These are phyloP conservation scores for Oryza rufipogon DNA, from an alignment of 176 grass and related monocot genomes.

Conservation along the genomic window DNA sequence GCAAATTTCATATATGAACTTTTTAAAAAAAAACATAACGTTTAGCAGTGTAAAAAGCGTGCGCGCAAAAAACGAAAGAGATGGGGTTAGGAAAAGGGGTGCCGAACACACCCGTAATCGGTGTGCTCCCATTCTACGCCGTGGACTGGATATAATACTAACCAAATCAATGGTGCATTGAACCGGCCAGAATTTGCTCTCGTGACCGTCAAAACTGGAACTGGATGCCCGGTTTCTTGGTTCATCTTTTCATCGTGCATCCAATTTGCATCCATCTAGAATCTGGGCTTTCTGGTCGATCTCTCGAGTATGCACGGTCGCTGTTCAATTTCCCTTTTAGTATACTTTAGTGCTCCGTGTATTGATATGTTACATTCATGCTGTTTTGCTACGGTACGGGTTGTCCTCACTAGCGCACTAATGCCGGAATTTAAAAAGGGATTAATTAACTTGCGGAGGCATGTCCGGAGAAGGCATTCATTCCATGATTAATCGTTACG, in stretches of 20 bases:
- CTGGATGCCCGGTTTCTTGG: conserved; percentile 4
- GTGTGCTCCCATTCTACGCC: neutral
- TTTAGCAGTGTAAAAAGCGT: too few relatives aligned
- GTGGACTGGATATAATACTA: conserved; percentile 3
- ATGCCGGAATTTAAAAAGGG: neutral
- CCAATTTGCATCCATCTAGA: neutral
- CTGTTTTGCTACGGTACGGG: conserved; percentile 2
- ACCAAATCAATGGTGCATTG: neutral
- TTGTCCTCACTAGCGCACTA: conserved; percentile 16
- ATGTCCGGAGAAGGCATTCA: conserved; percentile 15
- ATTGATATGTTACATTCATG: neutral
- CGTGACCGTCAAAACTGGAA: neutral
- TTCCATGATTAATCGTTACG: neutral
- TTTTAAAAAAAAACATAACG: too few relatives aligned
- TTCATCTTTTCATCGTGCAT: conserved; percentile 22
- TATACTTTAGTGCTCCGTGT: neutral
- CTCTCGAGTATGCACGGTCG: neutral
- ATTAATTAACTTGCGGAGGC: conserved; percentile 1
- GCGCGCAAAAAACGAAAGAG: too few relatives aligned
- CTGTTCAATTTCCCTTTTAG: neutral
- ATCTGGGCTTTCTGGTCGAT: neutral
- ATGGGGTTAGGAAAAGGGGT: too few relatives aligned
- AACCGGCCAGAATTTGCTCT: neutral
- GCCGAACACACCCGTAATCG: neutral
- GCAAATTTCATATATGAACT: too few relatives aligned